Conservation (phyloP, 257 asterid species). For the Solanum chiquidenum region DNA sequence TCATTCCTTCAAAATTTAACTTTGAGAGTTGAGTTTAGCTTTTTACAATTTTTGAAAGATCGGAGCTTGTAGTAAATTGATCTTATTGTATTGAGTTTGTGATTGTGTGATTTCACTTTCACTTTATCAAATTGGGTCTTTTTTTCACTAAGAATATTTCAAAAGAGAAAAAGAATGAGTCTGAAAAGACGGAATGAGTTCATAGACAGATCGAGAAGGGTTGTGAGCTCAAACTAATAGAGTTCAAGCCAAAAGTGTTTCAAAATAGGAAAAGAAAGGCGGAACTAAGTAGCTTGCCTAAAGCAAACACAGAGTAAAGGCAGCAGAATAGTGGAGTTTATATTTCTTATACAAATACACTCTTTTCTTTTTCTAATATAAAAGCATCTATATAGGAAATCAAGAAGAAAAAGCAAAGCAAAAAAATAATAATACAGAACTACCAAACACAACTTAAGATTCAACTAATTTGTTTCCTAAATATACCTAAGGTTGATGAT, state of each 20-base stretch:
- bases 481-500: neutral
- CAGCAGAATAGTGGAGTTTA: neutral
- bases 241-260: too few relatives aligned
- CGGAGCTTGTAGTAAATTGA: neutral
- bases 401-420: neutral
- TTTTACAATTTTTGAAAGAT: neutral
- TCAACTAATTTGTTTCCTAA: neutral
- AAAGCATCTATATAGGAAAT: neutral
- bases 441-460: neutral
- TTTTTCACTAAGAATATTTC: neutral
- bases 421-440: too few relatives aligned
- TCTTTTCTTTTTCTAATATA: neutral
- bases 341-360: neutral
- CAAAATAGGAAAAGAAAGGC: too few relatives aligned
- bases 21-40: neutral
- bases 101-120: neutral
- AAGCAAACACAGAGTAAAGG: neutral
- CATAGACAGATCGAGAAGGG: neutral
- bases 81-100: neutral
- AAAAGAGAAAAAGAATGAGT: neutral
- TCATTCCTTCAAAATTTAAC: neutral
- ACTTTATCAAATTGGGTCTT: neutral
- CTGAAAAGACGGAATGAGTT: neutral
- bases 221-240: neutral
- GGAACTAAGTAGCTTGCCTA: too few relatives aligned